Conservation (phyloP, 768 basidiomycete genomes). For the Lepiota venenata region DNA sequence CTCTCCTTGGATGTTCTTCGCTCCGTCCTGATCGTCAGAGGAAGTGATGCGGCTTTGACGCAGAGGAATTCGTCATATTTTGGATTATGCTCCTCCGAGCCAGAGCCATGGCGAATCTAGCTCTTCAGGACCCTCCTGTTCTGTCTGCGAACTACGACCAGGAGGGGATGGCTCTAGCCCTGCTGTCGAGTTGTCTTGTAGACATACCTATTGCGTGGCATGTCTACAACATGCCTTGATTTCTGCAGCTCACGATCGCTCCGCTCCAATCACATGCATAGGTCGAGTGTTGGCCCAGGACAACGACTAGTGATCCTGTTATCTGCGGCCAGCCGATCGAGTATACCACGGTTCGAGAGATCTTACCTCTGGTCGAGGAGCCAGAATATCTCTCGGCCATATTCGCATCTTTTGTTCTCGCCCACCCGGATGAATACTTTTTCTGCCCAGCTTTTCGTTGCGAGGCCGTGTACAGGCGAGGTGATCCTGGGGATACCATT, state of each 20-base stretch:
- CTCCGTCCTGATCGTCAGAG: slow-evolving; percentile 40
- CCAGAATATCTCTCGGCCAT: slow-evolving; percentile 35
- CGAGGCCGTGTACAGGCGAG: slow-evolving; percentile 37
- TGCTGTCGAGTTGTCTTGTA: slow-evolving; percentile 39
- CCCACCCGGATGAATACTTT: slow-evolving; percentile 36
- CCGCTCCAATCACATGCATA: slow-evolving; percentile 35
- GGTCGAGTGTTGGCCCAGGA: slow-evolving; percentile 17
- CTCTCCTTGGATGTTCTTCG: slow-evolving; percentile 39
- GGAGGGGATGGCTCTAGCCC: slow-evolving; percentile 11
- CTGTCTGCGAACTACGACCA: slow-evolving; percentile 36
- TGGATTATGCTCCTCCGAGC: not conserved
- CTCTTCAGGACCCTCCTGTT: slow-evolving; percentile 24
- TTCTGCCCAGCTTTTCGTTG: slow-evolving; percentile 57
- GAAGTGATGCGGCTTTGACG: slow-evolving; percentile 26
- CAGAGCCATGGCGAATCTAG: not conserved
- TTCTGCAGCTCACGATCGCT: slow-evolving; percentile 24
- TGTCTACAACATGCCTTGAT: slow-evolving; percentile 46
- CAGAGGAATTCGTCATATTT: slow-evolving; percentile 9
- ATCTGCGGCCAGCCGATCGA: slow-evolving; percentile 34
- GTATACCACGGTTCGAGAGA: slow-evolving; percentile 32
- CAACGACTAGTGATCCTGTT: slow-evolving; percentile 5
- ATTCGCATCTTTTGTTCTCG: slow-evolving; percentile 41
- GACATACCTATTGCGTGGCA: slow-evolving; percentile 46
- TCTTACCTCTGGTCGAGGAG: slow-evolving; percentile 36
- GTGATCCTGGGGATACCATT: slow-evolving; percentile 20